Evolutionary conservation across 805 yeast species (phyloP), one percentile per base, ranked within the genome.

Genomic region (Blastobotrys robertii): DNA sequence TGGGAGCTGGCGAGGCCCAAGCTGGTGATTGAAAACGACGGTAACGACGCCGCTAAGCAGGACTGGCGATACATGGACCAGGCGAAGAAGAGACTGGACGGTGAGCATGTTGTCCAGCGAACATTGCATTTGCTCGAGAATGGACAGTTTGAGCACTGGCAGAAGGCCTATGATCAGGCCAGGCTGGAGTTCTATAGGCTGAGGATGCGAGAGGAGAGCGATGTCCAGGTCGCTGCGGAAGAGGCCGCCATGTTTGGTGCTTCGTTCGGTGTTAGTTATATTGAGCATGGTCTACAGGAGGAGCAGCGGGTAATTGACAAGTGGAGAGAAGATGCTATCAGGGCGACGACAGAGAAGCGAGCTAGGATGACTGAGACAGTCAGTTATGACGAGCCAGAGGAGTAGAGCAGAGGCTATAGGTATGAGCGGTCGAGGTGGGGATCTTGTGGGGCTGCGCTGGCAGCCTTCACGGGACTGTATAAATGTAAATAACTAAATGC

Each of bases 1-100:
- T 92, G 98, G 98, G 98, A 92, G 64, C 68, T 88, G 42, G 85
- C 97, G 1, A 75, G 94, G 52, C 96, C 97, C 10, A 84, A 84
- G 59, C 71, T 77, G 25, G 65, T 92, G 51, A 72, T 87, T 37
- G 98, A 92, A 62, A 83, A 78, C 54, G 70, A 72, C 31, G 84
- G 83, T 6, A 67, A 72, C 36, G 85, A 82, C 37, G 54, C 62
- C 34, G 46, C 53, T 2, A 56, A 60, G 6, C 69, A 70, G 45
- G 86, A 92, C 61, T 92, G 98, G 97, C 70, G 80, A 38, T 69
- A 70, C 40, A 73, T 92, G 60, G 73, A 73, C 51, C 97, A 92
- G 62, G 59, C 79, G 29, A 66, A 71, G 37, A 80, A 81, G 58
- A 81, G 81, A 15, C 68, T 92, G 31, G 95, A 86, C 55, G 97